These are phyloP conservation scores for Ganoderma multipileum DNA, from an alignment of 1,284 basidiomycete species.

Conservation along the genomic window DNA sequence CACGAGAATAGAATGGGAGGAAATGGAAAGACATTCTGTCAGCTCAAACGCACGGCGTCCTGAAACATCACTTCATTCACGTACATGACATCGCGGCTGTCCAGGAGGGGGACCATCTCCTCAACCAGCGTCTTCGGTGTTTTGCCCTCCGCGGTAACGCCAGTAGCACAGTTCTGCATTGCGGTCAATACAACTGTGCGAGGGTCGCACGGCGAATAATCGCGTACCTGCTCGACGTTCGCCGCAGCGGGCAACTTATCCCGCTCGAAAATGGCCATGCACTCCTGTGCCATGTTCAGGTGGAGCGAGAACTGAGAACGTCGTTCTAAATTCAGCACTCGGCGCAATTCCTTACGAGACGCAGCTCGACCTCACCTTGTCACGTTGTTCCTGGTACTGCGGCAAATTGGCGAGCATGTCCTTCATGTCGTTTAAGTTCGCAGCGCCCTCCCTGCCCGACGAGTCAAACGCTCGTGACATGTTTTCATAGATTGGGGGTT, in stretches of 20 bases:
- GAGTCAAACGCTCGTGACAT: conserved; percentile 8
- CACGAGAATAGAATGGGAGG: conserved; percentile 14
- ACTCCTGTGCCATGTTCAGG: conserved; percentile 97
- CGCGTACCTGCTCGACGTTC: conserved; percentile 88
- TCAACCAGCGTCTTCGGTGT: conserved; percentile 93
- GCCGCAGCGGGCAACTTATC: conserved; percentile 88
- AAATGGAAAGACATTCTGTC: conserved; percentile 17
- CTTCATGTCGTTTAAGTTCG: conserved; percentile 96
- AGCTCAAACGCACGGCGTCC: conserved; percentile 15
- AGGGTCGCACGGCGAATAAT: background rate
- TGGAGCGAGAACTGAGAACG: conserved; percentile 87
- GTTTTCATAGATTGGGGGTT: background rate
- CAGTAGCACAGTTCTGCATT: conserved; percentile 87
- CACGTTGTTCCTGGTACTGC: conserved; percentile 94
- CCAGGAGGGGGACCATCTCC: conserved; percentile 97
- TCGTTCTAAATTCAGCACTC: no score
- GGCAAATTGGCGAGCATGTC: conserved; percentile 97
- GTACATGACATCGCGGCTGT: conserved; percentile 84
- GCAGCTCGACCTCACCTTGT: conserved; percentile 70
- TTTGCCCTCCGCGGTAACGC: conserved; percentile 88
- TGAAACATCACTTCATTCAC: conserved; percentile 33
- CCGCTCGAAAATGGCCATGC: conserved; percentile 93
- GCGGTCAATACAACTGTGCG: conserved; percentile 4
- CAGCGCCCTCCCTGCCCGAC: conserved; percentile 70
- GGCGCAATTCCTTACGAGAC: background rate